Conservation (phyloP, 139 green algal genomes). For the Chlorella sp. region DNA sequence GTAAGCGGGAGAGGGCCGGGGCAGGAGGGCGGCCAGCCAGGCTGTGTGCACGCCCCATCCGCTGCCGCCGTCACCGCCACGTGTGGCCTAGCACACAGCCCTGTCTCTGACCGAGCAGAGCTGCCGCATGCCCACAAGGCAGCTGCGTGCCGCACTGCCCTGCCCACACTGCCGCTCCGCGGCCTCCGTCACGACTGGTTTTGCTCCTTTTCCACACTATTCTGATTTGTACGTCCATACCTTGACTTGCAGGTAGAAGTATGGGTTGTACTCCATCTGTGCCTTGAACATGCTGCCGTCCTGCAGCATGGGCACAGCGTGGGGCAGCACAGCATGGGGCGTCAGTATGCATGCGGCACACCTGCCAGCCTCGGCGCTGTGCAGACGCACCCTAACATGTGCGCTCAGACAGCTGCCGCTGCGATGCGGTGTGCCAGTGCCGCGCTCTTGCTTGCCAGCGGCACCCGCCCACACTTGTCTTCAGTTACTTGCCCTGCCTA, state of each 20-base stretch:
- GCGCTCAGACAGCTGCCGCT: too few species aligned
- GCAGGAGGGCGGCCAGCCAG: background rate
- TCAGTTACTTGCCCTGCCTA: constrained; percentile 3
- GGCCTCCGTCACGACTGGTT: too few species aligned
- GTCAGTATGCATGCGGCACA: background rate
- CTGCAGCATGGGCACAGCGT: constrained; percentile 48
- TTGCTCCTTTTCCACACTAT: too few species aligned
- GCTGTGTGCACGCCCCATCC: background rate
- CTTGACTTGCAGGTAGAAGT: constrained; percentile 93
- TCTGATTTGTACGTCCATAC: constrained; percentile 24
- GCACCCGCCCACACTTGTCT: too few species aligned
- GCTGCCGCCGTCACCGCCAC: background rate
- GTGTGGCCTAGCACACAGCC: background rate
- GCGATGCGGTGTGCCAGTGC: background rate
- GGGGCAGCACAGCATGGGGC: background rate
- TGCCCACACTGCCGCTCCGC: background rate
- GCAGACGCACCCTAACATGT: too few species aligned
- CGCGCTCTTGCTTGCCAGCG: background rate
- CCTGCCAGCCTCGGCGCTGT: too few species aligned
- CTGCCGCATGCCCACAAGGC: too few species aligned
- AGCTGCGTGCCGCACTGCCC: background rate
- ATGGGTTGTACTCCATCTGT: constrained; percentile 83
- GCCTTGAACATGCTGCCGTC: constrained; percentile 96
- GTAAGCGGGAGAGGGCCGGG: background rate
- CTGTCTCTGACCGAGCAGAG: too few species aligned